Base-by-base conservation (phyloP, 352 stramenopile genomes). In the Pythium aristosporum region DNA sequence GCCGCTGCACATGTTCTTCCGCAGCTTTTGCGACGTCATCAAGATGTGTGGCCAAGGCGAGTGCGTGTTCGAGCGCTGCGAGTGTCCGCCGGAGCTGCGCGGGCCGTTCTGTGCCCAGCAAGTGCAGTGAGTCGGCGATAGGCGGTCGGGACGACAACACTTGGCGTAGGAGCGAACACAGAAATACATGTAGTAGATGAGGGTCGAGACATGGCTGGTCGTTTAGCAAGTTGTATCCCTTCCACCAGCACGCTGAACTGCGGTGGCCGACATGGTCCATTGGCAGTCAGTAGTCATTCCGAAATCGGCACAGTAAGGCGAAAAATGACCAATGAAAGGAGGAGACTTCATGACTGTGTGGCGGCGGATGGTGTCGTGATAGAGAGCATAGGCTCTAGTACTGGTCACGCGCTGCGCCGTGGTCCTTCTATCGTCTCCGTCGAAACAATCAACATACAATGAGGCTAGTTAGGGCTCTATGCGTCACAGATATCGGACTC, bases 1-100 rank as follows among this genome's bases (percentile, higher is more conserved):
- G 53, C 37, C 53, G 37, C 39, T 61, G 23, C 54, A 23, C 28
- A 18, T 23, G 13, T 25, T 44, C 20, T 61, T 60, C 53, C 53
- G 53, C 25, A 39, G 54, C 54, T 61, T 61, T 28, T 61, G 54
- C 41, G 54, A 61, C 25, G 54, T 61, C 15, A 47, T 61, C 18
- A 42, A 52, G n/a, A 25, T 61, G 41, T 61, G 54, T 20, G 54
- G 54, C 41, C 12, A n/a, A 2, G 54, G 39, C n/a, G 42, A 5
- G 42, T 61, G 54, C 41, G 15, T 16, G 41, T 61, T 61, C 21
- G 54, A 44, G 28, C 39, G 41, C 25, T 61, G 54, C 37, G 54
- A 8, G 54, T 61, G 54, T 20, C 18, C 21, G 5, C 11, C 21
- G n/a, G 41, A 25, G 3, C 23, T 28, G 20, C 28, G 54, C 28